Conservation (phyloP, 257 asterid species). For the Ajuga chamaepitys region DNA sequence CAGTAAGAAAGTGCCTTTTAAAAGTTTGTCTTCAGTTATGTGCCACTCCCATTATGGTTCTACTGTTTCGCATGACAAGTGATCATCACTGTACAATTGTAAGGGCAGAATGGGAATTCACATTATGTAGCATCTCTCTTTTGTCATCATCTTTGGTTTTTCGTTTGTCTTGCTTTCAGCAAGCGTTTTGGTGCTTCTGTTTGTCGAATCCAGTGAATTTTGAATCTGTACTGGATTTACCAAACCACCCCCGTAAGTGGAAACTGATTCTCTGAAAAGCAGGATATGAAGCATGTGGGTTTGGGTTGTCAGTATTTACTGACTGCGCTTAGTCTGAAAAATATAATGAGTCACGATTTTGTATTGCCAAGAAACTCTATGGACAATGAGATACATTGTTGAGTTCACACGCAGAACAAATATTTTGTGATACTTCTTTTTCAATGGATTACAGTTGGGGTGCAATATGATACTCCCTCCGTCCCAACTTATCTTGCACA, state of each 20-base stretch:
- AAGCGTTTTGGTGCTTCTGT: not conserved
- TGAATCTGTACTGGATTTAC: slow-evolving; percentile 18
- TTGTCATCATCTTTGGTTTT: not conserved
- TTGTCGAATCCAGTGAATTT: slow-evolving; percentile 6
- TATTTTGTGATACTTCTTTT: no score
- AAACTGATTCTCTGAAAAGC: slow-evolving; percentile 23
- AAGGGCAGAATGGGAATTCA: not conserved
- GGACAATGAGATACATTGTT: not conserved
- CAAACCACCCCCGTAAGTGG: slow-evolving; percentile 26
- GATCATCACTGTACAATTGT: not conserved
- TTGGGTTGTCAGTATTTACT: slow-evolving; percentile 16
- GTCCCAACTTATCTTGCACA: no score
- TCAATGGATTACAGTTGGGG: no score
- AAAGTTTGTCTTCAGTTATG: not conserved
- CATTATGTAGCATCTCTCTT: not conserved
- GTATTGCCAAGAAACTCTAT: not conserved
- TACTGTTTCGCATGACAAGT: not conserved
- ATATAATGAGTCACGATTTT: not conserved
- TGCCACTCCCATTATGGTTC: not conserved
- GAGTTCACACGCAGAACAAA: not conserved
- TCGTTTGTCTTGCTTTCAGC: not conserved
- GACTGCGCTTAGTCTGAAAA: slow-evolving; percentile 19
- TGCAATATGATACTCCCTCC: no score
- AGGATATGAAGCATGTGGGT: slow-evolving; percentile 23
- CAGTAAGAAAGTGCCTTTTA: slow-evolving; percentile 2